Evolutionary conservation across 148 eudicot genomes (phyloP).

Genomic region (Mesembryanthemum crystallinum): DNA sequence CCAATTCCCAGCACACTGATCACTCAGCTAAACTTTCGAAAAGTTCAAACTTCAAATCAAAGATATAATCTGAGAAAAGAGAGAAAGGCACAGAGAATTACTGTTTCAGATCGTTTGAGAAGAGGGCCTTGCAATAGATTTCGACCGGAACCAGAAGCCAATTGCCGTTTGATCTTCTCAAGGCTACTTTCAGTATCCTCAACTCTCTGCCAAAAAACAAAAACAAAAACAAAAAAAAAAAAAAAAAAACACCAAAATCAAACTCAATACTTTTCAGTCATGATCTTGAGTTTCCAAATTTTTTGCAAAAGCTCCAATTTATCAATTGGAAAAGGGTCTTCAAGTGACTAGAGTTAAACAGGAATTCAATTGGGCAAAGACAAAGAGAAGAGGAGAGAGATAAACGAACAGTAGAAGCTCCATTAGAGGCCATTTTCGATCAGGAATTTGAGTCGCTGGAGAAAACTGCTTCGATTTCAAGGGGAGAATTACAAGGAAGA

Average conservation of each 20-base stretch:
- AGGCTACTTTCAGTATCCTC: constrained; percentile 64
- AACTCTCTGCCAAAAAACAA: constrained; percentile 44
- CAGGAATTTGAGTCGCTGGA: background rate
- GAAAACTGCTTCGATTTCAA: background rate
- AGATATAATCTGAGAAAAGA: background rate
- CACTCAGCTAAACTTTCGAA: constrained; percentile 4
- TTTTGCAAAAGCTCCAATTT: background rate
- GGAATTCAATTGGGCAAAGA: background rate
- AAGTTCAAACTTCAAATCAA: background rate
- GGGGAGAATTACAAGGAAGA: background rate
- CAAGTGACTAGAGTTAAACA: background rate
- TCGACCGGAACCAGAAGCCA: constrained; percentile 79
- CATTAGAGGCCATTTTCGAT: constrained; percentile 53
- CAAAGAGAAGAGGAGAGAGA: background rate
- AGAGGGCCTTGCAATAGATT: constrained; percentile 89
- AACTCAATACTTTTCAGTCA: background rate
- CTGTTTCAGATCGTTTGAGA: constrained; percentile 95
- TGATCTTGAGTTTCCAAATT: background rate
- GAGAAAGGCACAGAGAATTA: constrained; percentile 18
- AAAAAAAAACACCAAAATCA: constrained; percentile 15
- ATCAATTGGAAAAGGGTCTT: background rate
- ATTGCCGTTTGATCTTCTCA: constrained; percentile 89
- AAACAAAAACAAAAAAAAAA: constrained; percentile 26
- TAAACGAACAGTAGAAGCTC: constrained; percentile 42
- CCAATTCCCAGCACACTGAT: constrained; percentile 11